Conservation (phyloP, 495 filamentous ascomycete species). For the Aspergillus taichungensis region DNA sequence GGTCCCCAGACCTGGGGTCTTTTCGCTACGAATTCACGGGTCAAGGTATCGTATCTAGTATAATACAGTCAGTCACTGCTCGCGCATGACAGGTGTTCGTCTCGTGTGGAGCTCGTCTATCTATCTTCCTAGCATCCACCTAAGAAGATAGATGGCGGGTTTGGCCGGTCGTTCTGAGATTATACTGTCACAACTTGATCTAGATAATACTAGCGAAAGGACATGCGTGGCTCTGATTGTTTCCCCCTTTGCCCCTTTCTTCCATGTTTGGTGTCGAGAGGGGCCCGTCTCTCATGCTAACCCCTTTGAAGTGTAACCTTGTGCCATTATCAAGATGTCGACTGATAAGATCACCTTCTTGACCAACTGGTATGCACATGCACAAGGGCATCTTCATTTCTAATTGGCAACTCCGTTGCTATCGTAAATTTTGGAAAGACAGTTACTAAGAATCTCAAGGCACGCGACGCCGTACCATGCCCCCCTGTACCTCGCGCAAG, state of each 20-base stretch:
- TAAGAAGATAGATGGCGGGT: neutral
- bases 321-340: conserved; percentile 45
- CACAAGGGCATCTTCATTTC: neutral
- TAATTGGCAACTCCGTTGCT: neutral
- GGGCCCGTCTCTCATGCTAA: conserved; percentile 14
- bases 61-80: conserved; percentile 37
- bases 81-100: conserved; percentile 55
- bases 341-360: conserved; percentile 70
- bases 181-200: conserved; percentile 72
- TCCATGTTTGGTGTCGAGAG: conserved; percentile 8
- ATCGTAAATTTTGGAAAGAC: neutral
- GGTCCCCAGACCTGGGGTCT: conserved; percentile 11
- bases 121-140: conserved; percentile 2
- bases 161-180: conserved; percentile 47
- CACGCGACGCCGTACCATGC: conserved; percentile 68
- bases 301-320: conserved; percentile 22
- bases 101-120: conserved; percentile 5
- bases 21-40: conserved; percentile 28
- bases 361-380: conserved; percentile 53
- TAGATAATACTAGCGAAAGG: conserved; percentile 80
- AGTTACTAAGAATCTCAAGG: conserved; percentile 36
- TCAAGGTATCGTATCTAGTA: conserved; percentile 53
- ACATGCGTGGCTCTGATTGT: conserved; percentile 58
- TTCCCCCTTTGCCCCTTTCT: conserved; percentile 23
- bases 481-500: conserved; percentile 60